Conservation (phyloP, 768 basidiomycete species). For the Multifurca ochricompacta region DNA sequence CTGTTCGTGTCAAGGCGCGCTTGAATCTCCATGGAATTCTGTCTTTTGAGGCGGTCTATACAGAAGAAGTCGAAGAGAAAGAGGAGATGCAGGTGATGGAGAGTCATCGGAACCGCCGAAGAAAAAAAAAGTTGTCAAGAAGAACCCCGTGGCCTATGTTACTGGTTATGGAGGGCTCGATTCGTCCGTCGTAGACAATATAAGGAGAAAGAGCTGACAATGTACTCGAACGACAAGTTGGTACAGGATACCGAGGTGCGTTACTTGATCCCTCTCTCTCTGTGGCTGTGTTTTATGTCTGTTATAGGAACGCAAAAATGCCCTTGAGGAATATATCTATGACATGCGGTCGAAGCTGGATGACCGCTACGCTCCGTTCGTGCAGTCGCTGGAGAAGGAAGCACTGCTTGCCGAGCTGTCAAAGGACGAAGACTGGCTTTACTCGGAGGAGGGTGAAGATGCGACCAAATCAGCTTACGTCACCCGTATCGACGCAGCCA, state of each 20-base stretch:
- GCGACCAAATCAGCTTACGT: constrained; percentile 95
- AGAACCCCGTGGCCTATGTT: constrained; percentile 73
- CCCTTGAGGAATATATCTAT: constrained; percentile 97
- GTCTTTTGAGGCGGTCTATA: constrained; percentile 80
- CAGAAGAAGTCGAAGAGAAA: constrained; percentile 74
- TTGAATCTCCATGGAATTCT: constrained; percentile 81
- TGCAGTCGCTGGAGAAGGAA: constrained; percentile 68
- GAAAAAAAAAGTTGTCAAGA: constrained; percentile 82
- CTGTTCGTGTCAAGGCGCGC: constrained; percentile 86
- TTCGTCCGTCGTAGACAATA: constrained; percentile 50
- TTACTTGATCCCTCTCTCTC: constrained; percentile 10
- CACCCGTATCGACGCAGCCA: constrained; percentile 70
- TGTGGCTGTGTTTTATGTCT: background rate
- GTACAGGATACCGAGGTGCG: constrained; percentile 94
- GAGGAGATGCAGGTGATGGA: constrained; percentile 61
- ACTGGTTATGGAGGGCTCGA: constrained; percentile 59
- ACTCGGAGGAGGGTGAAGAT: constrained; percentile 94
- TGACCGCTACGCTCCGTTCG: constrained; percentile 72
- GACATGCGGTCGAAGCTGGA: constrained; percentile 92
- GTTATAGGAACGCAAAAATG: constrained; percentile 91
- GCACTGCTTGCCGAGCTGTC: constrained; percentile 61
- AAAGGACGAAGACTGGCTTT: constrained; percentile 93
- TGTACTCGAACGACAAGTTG: constrained; percentile 90
- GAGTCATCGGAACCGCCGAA: constrained; percentile 48
- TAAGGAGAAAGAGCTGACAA: constrained; percentile 78